Evolutionary conservation across 139 green algal species (phyloP), one percentile per base, ranked within the genome.

Genomic region (Gonium pectorale): DNA sequence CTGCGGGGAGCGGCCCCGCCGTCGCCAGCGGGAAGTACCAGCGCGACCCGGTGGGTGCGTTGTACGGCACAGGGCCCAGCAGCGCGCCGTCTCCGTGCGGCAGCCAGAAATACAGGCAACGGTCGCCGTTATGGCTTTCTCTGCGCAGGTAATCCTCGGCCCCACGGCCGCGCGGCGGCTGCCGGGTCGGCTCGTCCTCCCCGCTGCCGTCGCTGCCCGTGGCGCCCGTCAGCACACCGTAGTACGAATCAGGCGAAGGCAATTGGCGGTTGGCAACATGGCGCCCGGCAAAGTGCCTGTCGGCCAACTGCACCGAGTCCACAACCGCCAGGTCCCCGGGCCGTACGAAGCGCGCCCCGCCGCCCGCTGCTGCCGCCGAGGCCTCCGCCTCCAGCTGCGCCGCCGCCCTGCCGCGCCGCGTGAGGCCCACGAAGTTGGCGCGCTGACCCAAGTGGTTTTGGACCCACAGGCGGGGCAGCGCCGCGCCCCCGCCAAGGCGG

Each of bases 401-500:
- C 35, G 72, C 52, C 54, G 54, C 7, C 63, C 31, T 71, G 56
- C 40, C 37, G 24, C 73, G 73, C 9, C 40, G 73, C 40, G 44
- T 40, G 62, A 83, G 60, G 5, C 6, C 19, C 31, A 73, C 9
- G 77, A 66, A 73, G 43, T 22, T 59, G 24, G 51, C 13, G 13
- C 62, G 62, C 62, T 74, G 60, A 27, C 79, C 79, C 13, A 85
- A 37, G 29, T 35, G 49, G 64, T 85, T 85, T 15, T 56, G 46
- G 26, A 85, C 64, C 79, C 79, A 85, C 11, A 85, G 27, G 35
- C 64, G 46, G 2, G 79, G 79, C 27, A 85, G 64, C 27, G 70
- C 70, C 5, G 33, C 70, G 46, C 46, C 46, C 13, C 46, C 46
- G 46, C 46, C 46, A 15, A 11, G 13, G 46, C 46, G 13, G 46